Percentiles rank a stretch among this genome's conserved stretches.
Evolutionary conservation across 768 basidiomycete genomes (phyloP).

Genomic region (Pleurotus eryngii): DNA sequence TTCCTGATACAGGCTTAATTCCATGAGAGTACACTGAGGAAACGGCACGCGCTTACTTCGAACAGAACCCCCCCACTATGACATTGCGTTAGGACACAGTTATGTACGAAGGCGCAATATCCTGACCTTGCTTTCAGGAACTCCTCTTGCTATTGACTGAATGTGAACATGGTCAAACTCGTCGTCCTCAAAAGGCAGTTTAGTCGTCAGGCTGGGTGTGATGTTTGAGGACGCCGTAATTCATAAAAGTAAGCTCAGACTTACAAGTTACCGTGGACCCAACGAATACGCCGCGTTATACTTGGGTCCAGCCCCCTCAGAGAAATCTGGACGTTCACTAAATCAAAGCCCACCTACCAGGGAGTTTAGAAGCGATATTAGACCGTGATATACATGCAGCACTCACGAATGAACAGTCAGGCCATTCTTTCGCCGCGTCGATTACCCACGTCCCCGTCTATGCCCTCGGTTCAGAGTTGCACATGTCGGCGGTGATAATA

Average conservation of each 20-base stretch:
- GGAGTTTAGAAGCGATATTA: neutral
- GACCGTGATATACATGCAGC: neutral
- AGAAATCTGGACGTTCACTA: conserved; percentile 72
- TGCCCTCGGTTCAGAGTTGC: conserved; percentile 4
- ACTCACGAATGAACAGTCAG: conserved; percentile 59
- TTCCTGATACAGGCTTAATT: conserved; percentile 37
- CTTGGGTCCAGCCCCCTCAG: conserved; percentile 45
- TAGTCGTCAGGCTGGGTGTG: conserved; percentile 59
- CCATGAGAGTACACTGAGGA: neutral
- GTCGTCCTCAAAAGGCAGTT: conserved; percentile 78
- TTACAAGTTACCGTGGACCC: conserved; percentile 80
- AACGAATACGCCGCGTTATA: conserved; percentile 57
- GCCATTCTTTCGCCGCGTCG: conserved; percentile 72
- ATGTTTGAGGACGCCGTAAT: neutral
- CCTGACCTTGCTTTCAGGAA: conserved; percentile 74
- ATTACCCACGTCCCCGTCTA: conserved; percentile 71
- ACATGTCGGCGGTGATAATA: neutral
- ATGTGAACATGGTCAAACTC: conserved; percentile 83
- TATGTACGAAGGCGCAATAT: conserved; percentile 5
- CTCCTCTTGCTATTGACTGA: conserved; percentile 57
- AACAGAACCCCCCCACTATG: conserved; percentile 68
- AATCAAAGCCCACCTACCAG: conserved; percentile 70
- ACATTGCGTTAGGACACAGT: conserved; percentile 1
- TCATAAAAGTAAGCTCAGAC: conserved; percentile 7
- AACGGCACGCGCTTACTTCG: conserved; percentile 40